phyloP scores from a whole-genome alignment of 176 grass and related monocot species.

The Triticum timopheevii region DNA sequence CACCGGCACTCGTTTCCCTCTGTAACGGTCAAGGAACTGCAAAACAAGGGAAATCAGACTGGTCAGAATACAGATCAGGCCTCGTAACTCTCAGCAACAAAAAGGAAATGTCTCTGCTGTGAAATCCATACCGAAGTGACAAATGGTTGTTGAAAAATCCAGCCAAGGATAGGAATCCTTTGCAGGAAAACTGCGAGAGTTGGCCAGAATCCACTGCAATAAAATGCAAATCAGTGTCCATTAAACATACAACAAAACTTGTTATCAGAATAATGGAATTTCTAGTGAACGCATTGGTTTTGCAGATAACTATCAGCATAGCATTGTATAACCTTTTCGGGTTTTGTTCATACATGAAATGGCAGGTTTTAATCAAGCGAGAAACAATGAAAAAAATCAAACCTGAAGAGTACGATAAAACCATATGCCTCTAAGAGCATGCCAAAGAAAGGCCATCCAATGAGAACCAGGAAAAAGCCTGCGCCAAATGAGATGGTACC shows the following conservation, averaged over 20 bases:
- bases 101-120: background rate
- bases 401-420: constrained; percentile 97
- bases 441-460: constrained; percentile 90
- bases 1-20: constrained; percentile 88
- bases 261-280: constrained; percentile 4
- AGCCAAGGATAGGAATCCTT: constrained; percentile 87
- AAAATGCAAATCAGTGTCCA: background rate
- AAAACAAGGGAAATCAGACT: constrained; percentile 21
- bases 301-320: background rate
- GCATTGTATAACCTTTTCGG: background rate
- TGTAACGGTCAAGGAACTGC: constrained; percentile 84
- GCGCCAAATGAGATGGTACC: constrained; percentile 94
- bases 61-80: constrained; percentile 16
- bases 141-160: constrained; percentile 94
- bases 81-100: background rate
- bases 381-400: background rate
- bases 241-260: background rate
- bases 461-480: constrained; percentile 87
- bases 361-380: background rate
- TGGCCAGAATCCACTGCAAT: constrained; percentile 93
- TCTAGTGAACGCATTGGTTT: background rate
- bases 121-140: constrained; percentile 71
- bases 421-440: constrained; percentile 98
- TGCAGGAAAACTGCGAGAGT: constrained; percentile 92
- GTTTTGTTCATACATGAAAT: constrained; percentile 11